These are phyloP conservation scores for Bonia amplexicaulis DNA, from an alignment of 176 grass and related monocot species.

Conservation along the genomic window DNA sequence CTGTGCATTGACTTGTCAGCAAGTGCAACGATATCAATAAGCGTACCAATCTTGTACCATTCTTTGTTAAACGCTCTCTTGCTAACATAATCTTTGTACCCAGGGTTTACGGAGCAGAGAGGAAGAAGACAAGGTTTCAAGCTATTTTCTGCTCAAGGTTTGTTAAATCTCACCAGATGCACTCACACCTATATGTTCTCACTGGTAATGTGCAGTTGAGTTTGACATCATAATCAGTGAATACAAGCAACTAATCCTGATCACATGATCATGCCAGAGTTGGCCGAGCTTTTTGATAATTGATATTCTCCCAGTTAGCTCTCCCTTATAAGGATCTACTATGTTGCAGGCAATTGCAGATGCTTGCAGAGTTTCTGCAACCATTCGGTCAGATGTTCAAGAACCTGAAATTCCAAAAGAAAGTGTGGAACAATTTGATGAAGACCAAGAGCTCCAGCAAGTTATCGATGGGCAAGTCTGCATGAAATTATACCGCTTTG, in stretches of 20 bases:
- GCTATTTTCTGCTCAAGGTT: conserved; percentile 85
- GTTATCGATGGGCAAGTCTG: conserved; percentile 86
- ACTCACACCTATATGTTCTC: conserved; percentile 11
- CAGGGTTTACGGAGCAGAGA: conserved; percentile 81
- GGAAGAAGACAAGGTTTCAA: conserved; percentile 91
- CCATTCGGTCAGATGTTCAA: conserved; percentile 52
- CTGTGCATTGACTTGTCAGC: neutral
- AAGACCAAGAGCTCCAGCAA: conserved; percentile 82
- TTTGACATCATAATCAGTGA: neutral
- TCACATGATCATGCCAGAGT: neutral
- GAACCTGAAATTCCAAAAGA: conserved; percentile 68
- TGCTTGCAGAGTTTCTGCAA: conserved; percentile 64
- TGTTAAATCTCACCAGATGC: conserved; percentile 13
- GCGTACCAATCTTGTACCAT: neutral
- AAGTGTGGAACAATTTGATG: conserved; percentile 59
- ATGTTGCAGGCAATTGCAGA: conserved; percentile 71
- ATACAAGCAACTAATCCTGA: neutral
- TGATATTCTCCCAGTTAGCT: neutral
- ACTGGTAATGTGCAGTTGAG: neutral
- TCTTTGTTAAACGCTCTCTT: neutral
- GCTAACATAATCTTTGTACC: neutral
- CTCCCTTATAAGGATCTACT: neutral
- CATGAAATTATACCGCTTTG: conserved; percentile 81
- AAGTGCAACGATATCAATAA: neutral
- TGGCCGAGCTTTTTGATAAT: neutral